phyloP scores from a whole-genome alignment of 2,329 filamentous ascomycete species.

The Neurospora sp. region DNA sequence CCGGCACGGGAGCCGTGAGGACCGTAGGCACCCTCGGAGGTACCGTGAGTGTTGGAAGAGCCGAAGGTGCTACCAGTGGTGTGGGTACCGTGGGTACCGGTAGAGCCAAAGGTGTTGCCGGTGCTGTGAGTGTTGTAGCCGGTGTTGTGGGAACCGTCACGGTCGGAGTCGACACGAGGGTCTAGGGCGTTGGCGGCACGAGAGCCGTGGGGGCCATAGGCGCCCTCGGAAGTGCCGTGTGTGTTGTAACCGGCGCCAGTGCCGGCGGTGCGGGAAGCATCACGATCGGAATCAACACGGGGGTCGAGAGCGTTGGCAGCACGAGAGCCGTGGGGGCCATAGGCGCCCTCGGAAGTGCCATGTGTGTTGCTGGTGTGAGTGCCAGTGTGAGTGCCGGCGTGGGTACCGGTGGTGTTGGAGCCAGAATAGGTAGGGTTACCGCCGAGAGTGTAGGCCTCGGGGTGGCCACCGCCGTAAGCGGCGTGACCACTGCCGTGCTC shows the following conservation, averaged over 20 bases:
- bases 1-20: constrained; percentile 29
- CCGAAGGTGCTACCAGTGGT: constrained; percentile 4
- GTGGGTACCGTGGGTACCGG: constrained; percentile 6
- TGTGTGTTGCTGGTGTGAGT: constrained; percentile 4
- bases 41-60: constrained; percentile 3
- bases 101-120: neutral
- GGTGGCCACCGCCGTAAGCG: constrained; percentile 3
- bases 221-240: constrained; percentile 5
- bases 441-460: neutral
- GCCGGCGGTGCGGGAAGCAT: constrained; percentile 22
- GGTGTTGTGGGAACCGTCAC: constrained; percentile 10
- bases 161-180: constrained; percentile 26
- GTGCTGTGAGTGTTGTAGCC: constrained; percentile 1
- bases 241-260: constrained; percentile 4
- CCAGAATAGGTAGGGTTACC: neutral
- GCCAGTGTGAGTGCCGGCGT: neutral
- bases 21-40: constrained; percentile 22
- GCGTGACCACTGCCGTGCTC: constrained; percentile 9
- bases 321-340: constrained; percentile 23
- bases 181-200: constrained; percentile 22
- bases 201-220: constrained; percentile 23
- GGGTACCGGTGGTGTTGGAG: constrained; percentile 1
- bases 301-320: constrained; percentile 24
- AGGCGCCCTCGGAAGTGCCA: constrained; percentile 6
- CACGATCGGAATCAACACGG: constrained; percentile 25